phyloP scores from a whole-genome alignment of 441 rosid genomes.

The Gossypium aridum region DNA sequence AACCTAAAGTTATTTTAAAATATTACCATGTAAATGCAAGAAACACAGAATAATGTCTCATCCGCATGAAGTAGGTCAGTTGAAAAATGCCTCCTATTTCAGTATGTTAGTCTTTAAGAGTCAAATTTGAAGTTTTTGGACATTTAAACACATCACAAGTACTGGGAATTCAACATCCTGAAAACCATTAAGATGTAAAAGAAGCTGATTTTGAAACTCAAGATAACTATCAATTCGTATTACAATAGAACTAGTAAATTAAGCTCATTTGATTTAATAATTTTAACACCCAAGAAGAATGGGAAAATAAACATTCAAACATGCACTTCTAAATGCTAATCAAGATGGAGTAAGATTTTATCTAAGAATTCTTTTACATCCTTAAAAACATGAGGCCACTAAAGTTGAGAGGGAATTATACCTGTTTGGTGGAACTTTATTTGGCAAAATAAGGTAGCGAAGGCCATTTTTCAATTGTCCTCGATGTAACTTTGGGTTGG shows the following conservation, averaged over 20 bases:
- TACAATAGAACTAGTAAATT: neutral
- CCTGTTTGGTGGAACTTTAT: conserved; percentile 97
- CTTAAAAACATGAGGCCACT: conserved; percentile 3
- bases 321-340: neutral
- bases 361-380: neutral
- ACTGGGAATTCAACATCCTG: neutral
- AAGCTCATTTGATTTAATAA: neutral
- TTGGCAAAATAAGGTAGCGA: conserved; percentile 87
- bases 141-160: neutral
- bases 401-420: conserved; percentile 19
- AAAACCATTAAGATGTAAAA: neutral
- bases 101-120: neutral
- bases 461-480: conserved; percentile 94
- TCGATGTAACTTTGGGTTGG: conserved; percentile 79
- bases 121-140: conserved; percentile 5
- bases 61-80: neutral
- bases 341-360: neutral
- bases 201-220: conserved; percentile 2
- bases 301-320: neutral
- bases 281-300: conserved; percentile 2
- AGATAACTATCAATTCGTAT: neutral
- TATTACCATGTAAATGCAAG: conserved; percentile 9
- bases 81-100: conserved; percentile 1
- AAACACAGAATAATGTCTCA: conserved; percentile 4
- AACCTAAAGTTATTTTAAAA: conserved; percentile 49